These are phyloP conservation scores for Diutina sp. DNA, from an alignment of 1,139 yeast genomes.

Conservation along the genomic window DNA sequence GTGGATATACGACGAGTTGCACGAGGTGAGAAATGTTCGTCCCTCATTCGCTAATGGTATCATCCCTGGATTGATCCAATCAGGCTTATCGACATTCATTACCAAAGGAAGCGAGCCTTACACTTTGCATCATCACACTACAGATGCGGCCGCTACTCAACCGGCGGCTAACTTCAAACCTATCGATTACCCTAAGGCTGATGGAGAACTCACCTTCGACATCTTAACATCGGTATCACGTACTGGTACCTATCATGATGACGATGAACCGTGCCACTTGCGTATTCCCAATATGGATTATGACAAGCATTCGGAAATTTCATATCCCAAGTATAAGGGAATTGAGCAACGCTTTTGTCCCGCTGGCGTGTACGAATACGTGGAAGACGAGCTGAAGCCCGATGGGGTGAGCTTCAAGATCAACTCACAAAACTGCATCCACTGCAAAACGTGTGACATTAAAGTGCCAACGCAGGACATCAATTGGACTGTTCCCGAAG, in stretches of 20 bases:
- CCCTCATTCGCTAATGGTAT: conserved; percentile 80
- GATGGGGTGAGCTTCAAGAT: conserved; percentile 77
- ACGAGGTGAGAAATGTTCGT: conserved; percentile 76
- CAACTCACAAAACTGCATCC: conserved; percentile 93
- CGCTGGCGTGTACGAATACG: conserved; percentile 94
- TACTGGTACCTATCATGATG: conserved; percentile 93
- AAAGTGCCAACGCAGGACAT: conserved; percentile 93
- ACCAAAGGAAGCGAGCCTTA: conserved; percentile 76
- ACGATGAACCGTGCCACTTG: conserved; percentile 84
- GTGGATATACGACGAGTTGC: conserved; percentile 77
- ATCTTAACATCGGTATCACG: conserved; percentile 84
- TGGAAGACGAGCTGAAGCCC: conserved; percentile 48
- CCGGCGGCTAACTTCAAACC: conserved; percentile 53
- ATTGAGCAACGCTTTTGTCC: conserved; percentile 91
- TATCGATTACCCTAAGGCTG: conserved; percentile 89
- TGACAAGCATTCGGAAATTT: conserved; percentile 47
- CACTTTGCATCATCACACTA: conserved; percentile 61
- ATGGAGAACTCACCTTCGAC: conserved; percentile 81
- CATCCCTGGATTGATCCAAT: conserved; percentile 67
- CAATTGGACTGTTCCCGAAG: conserved; percentile 93
- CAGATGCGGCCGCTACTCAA: conserved; percentile 64
- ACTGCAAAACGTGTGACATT: conserved; percentile 96
- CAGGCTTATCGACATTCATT: conserved; percentile 75
- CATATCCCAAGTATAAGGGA: conserved; percentile 73
- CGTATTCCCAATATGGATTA: conserved; percentile 61